Evolutionary conservation across 805 yeast genomes (phyloP), one percentile per base, ranked within the genome.

Genomic region (Yarrowia sp.): DNA sequence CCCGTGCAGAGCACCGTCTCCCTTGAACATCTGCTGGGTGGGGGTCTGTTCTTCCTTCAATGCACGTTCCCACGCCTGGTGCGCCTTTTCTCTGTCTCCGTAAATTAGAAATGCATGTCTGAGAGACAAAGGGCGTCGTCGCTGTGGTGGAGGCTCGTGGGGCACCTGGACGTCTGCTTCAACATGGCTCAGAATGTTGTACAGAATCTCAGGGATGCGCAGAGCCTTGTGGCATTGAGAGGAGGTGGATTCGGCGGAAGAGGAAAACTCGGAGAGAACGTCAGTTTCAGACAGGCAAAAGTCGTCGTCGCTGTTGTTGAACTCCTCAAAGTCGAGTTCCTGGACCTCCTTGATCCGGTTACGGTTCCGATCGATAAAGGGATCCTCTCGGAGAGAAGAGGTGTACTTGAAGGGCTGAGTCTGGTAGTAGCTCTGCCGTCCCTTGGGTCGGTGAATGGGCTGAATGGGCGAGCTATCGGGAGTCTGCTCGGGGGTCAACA

Each of bases 161-260:
- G 94, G 94, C n/a, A 87, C 79, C 9, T 77, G 74, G 1, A 83
- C 79, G 69, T 82, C 84, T 33, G 79, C 76, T 68, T 89, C 92
- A n/a, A 89, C 88, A 74, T 80, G 85, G 33, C 80, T 78, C 24
- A 91, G 76, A 13, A 92, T 89, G 67, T 82, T 80, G 69, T 81
- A 76, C 15, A 92, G 79, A 65, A 92, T 87, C 76, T 92, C 97
- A 0, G 97, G 97, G 42, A 89, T 86, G 63, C 82, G 80, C 73
- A 92, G 89, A 9, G 92, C 88, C 15, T 77, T 72, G 76, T 80
- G 77, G 39, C 69, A 69, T 17, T 24, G 44, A 12, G 66, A 61
- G 9, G 66, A 61, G 6, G 64, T 15, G 10, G 33, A 58, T 3
- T 58, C 64, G 4, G 64, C 44, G 13, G 50, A 42, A 14, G 44